Conservation (phyloP, 2,329 filamentous ascomycete species). For the Leptosphaerulina australis region DNA sequence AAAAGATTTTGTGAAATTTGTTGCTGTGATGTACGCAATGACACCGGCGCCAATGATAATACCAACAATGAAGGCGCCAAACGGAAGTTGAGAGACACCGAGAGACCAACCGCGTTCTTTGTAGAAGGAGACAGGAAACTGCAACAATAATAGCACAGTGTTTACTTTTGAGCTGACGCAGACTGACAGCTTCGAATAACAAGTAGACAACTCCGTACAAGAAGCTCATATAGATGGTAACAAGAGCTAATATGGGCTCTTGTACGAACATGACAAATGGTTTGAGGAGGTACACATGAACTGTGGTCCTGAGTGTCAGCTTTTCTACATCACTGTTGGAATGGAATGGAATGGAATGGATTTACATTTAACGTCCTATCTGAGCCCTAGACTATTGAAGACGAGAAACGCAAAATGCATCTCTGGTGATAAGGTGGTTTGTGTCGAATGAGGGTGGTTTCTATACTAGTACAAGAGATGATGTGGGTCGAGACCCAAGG, state of each 20-base stretch:
- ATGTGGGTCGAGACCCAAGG: too few relatives aligned
- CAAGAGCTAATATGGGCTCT: conserved; percentile 45
- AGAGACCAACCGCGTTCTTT: conserved; percentile 69
- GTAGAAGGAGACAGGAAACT: conserved; percentile 69
- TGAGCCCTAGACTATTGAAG: too few relatives aligned
- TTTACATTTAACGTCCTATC: too few relatives aligned
- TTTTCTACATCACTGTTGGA: too few relatives aligned
- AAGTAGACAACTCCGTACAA: conserved; percentile 70
- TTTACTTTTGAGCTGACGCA: not conserved
- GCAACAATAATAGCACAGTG: conserved; percentile 5
- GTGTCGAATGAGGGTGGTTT: too few relatives aligned
- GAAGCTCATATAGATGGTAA: conserved; percentile 73
- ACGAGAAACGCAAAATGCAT: too few relatives aligned
- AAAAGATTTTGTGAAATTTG: conserved; percentile 42
- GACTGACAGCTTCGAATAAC: conserved; percentile 43
- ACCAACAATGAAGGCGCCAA: conserved; percentile 68
- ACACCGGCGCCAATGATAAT: conserved; percentile 57
- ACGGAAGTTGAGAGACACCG: conserved; percentile 65
- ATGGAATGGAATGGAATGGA: too few relatives aligned
- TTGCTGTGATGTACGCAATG: conserved; percentile 43
- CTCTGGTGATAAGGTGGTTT: too few relatives aligned
- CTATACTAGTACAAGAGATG: too few relatives aligned
- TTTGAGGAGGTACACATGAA: conserved; percentile 69
- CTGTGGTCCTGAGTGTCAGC: conserved; percentile 64
- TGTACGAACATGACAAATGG: conserved; percentile 67